Evolutionary conservation across 371 early-diverging fungal species (phyloP).

Genomic region (Mucor plumbeus): DNA sequence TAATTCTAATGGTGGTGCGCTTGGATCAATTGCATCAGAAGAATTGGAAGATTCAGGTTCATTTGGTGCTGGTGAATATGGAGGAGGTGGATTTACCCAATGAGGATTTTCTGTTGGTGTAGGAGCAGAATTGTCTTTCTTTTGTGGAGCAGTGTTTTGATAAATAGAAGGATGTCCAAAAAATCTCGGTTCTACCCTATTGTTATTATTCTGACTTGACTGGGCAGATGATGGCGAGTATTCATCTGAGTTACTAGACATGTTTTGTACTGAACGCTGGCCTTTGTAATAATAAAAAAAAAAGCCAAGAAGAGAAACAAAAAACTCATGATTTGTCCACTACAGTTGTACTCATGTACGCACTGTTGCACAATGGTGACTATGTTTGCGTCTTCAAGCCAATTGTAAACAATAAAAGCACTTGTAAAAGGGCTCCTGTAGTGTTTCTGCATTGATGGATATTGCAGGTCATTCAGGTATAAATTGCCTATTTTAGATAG

Average conservation of each 20-base stretch:
- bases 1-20: constrained; percentile 7
- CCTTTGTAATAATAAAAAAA: background rate
- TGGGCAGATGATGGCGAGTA: background rate
- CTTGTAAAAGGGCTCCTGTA: no score
- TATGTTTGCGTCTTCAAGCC: background rate
- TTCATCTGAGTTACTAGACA: constrained; percentile 1
- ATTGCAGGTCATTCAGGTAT: background rate
- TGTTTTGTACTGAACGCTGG: background rate
- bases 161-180: constrained; percentile 1
- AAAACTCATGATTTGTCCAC: background rate
- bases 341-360: background rate
- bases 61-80: constrained; percentile 3
- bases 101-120: constrained; percentile 1
- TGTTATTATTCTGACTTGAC: background rate
- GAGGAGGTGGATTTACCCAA: constrained; percentile 10
- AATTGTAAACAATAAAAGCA: background rate
- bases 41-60: background rate
- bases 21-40: background rate
- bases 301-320: background rate
- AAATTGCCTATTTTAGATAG: background rate
- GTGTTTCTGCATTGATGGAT: no score
- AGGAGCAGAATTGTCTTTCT: background rate
- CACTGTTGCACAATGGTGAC: constrained; percentile 6
- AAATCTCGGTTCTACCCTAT: constrained; percentile 1
- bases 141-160: background rate